phyloP scores from a whole-genome alignment of 2,329 filamentous ascomycete genomes.

The Penicillium sp. region DNA sequence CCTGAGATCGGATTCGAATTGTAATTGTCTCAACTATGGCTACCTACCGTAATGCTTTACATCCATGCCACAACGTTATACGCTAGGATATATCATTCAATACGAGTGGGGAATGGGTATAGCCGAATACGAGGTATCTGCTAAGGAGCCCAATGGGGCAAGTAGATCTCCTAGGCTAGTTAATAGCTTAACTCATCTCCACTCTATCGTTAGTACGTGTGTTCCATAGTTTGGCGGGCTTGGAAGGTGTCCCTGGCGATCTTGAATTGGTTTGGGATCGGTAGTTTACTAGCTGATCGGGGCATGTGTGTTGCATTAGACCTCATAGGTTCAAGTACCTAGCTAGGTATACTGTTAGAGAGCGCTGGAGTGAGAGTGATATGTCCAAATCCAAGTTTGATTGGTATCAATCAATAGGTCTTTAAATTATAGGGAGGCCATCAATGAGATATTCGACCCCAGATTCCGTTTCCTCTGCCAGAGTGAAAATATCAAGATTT shows the following conservation, averaged over 20 bases:
- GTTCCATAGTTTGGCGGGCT: neutral
- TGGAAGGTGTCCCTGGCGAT: constrained; percentile 8
- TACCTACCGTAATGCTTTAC: too few species aligned
- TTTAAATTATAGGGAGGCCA: neutral
- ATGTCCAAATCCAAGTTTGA: too few species aligned
- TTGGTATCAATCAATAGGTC: neutral
- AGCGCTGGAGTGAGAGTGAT: too few species aligned
- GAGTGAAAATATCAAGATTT: neutral
- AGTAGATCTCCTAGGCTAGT: constrained; percentile 1
- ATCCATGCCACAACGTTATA: neutral
- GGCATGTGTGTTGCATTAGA: too few species aligned
- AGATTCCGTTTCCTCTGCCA: neutral
- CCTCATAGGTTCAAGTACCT: too few species aligned
- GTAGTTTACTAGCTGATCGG: too few species aligned
- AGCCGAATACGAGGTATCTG: constrained; percentile 6
- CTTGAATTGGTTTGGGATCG: neutral
- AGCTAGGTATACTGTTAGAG: too few species aligned
- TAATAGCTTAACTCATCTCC: neutral
- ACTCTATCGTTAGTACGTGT: constrained; percentile 8
- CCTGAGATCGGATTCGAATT: too few species aligned
- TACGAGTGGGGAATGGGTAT: neutral
- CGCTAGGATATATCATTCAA: neutral
- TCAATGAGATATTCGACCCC: neutral
- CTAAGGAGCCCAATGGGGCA: constrained; percentile 2
- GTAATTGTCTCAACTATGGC: too few species aligned